Percentiles rank a stretch among this genome's conserved stretches.
These are phyloP conservation scores for Spiraea crenata DNA, from an alignment of 331 rosid species.

Conservation along the genomic window DNA sequence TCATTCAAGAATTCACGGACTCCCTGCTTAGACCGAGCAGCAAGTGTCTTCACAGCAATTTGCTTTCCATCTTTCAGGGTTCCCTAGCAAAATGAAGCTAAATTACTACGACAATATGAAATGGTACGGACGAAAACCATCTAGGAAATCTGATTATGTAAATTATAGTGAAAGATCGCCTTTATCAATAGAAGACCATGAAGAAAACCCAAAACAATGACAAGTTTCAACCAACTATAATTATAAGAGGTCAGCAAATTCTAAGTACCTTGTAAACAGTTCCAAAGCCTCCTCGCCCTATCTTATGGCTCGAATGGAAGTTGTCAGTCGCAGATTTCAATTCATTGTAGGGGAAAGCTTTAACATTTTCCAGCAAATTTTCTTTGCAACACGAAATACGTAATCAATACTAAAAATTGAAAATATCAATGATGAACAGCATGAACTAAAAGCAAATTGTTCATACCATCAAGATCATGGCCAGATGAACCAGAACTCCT, in stretches of 20 bases:
- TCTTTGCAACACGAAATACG: constrained; percentile 39
- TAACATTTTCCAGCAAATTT: constrained; percentile 47
- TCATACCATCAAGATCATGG: constrained; percentile 52
- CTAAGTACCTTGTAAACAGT: constrained; percentile 75
- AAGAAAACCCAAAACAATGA: not conserved
- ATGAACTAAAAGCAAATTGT: not conserved
- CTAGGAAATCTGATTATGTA: not conserved
- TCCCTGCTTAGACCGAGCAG: constrained; percentile 84
- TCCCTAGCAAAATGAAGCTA: constrained; percentile 60
- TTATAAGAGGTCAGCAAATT: constrained; percentile 10
- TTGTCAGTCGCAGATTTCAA: constrained; percentile 67
- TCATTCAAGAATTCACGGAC: constrained; percentile 76
- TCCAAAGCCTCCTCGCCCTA: constrained; percentile 96
- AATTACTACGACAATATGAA: constrained; percentile 7
- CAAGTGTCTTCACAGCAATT: constrained; percentile 85
- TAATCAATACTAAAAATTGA: not conserved
- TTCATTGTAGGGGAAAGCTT: constrained; percentile 60
- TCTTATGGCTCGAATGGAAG: constrained; percentile 60
- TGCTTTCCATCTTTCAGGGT: constrained; percentile 53
- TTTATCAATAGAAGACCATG: constrained; percentile 9
- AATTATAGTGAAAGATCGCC: not conserved
- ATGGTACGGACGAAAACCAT: not conserved
- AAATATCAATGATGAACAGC: not conserved
- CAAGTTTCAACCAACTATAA: too few species aligned
- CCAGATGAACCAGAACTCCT: constrained; percentile 31